Evolutionary conservation across 2,329 filamentous ascomycete species (phyloP).

Genomic region (Phoma sp.): DNA sequence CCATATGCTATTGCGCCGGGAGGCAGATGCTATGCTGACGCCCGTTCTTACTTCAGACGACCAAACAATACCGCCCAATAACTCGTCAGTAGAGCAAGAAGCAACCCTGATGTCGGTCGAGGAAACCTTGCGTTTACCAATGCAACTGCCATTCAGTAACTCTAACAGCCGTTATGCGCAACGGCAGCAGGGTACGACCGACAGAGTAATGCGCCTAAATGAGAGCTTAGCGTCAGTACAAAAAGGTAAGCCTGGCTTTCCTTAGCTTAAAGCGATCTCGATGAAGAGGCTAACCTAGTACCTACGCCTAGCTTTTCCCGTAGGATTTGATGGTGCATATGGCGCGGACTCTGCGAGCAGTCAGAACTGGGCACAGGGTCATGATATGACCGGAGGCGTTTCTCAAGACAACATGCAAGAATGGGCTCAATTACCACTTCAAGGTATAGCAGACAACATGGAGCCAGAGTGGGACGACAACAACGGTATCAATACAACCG

Average conservation of each 20-base stretch:
- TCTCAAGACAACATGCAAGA: not conserved
- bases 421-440: not conserved
- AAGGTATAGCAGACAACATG: not conserved
- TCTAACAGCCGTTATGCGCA: not conserved
- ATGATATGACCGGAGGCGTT: not conserved
- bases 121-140: slow-evolving; percentile 20
- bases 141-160: slow-evolving; percentile 7
- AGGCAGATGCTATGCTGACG: slow-evolving; percentile 22
- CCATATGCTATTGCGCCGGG: slow-evolving; percentile 21
- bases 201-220: slow-evolving; percentile 15
- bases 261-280: not conserved
- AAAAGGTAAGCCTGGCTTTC: slow-evolving; percentile 6
- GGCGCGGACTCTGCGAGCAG: not conserved
- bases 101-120: slow-evolving; percentile 18
- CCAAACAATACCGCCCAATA: not conserved
- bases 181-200: slow-evolving; percentile 2
- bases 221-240: slow-evolving; percentile 23
- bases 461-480: slow-evolving; percentile 7
- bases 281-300: not conserved
- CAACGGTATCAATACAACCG: slow-evolving; percentile 6
- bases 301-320: not conserved
- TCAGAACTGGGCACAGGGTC: not conserved
- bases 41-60: not conserved
- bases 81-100: not conserved
- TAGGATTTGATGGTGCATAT: not conserved